These are phyloP conservation scores for Serendipita sp. DNA, from an alignment of 768 basidiomycete species.

Conservation along the genomic window DNA sequence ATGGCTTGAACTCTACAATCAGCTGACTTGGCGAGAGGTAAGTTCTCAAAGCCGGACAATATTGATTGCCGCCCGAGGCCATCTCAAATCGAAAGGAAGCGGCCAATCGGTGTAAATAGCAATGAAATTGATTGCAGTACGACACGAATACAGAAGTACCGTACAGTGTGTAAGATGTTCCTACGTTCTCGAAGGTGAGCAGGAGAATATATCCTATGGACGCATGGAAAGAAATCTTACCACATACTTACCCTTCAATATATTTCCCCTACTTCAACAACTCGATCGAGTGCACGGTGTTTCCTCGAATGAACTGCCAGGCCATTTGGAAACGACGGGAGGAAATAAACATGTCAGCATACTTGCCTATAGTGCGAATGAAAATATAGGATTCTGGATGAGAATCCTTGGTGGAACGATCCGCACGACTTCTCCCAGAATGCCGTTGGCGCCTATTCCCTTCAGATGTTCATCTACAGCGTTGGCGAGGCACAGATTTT, in stretches of 20 bases:
- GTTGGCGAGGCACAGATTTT: neutral
- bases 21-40: too few relatives aligned
- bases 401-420: neutral
- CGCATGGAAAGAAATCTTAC: too few relatives aligned
- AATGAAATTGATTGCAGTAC: neutral
- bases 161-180: too few relatives aligned
- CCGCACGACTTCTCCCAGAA: neutral
- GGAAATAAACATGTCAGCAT: neutral
- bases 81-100: neutral
- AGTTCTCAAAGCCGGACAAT: too few relatives aligned
- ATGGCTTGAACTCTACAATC: too few relatives aligned
- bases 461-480: neutral
- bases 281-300: slow-evolving; percentile 1
- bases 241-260: neutral
- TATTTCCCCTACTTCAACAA: neutral
- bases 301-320: neutral
- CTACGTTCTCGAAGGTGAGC: too few relatives aligned
- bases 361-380: neutral
- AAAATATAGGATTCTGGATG: neutral
- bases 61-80: too few relatives aligned
- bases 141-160: neutral
- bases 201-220: too few relatives aligned
- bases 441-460: neutral
- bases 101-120: neutral
- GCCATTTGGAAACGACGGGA: neutral